Conservation (phyloP, 2,329 filamentous ascomycete genomes). For the Aspergillus glaucus region DNA sequence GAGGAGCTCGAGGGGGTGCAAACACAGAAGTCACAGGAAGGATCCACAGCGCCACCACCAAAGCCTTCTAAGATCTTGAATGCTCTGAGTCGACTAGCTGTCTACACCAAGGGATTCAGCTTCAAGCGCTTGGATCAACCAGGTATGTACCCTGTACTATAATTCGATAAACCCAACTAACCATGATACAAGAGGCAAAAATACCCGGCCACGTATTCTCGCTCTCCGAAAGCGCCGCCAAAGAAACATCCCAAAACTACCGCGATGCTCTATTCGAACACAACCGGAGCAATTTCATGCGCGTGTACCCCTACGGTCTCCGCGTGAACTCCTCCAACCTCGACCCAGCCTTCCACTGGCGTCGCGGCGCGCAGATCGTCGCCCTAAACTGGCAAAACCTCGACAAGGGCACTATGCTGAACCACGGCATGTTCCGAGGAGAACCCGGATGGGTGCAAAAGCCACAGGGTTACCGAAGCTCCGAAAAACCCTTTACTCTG, state of each 20-base stretch:
- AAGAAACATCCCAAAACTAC: conserved; percentile 56
- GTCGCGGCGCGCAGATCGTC: conserved; percentile 81
- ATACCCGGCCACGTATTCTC: conserved; percentile 60
- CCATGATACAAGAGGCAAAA: conserved; percentile 34
- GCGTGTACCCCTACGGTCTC: conserved; percentile 78
- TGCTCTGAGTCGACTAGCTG: conserved; percentile 64
- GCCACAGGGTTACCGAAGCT: conserved; percentile 62
- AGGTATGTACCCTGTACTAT: conserved; percentile 35
- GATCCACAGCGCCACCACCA: conserved; percentile 29
- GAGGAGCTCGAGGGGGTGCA: conserved; percentile 5
- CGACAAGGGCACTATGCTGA: conserved; percentile 93
- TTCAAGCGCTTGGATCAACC: conserved; percentile 67
- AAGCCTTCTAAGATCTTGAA: conserved; percentile 61
- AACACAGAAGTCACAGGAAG: conserved; percentile 1
- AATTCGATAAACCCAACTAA: neutral
- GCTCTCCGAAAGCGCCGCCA: conserved; percentile 56
- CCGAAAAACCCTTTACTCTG: conserved; percentile 23
- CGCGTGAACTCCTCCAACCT: conserved; percentile 80
- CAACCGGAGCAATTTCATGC: conserved; percentile 76
- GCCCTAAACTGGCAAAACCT: conserved; percentile 91
- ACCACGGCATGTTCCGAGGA: conserved; percentile 82
- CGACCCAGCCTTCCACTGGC: conserved; percentile 79
- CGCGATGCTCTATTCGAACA: conserved; percentile 66
- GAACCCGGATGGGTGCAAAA: conserved; percentile 82
- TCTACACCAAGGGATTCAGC: conserved; percentile 82